Percentiles rank a stretch among this genome's conserved stretches.
These are phyloP conservation scores for Amanita muscaria DNA, from an alignment of 768 basidiomycete genomes.

Conservation along the genomic window DNA sequence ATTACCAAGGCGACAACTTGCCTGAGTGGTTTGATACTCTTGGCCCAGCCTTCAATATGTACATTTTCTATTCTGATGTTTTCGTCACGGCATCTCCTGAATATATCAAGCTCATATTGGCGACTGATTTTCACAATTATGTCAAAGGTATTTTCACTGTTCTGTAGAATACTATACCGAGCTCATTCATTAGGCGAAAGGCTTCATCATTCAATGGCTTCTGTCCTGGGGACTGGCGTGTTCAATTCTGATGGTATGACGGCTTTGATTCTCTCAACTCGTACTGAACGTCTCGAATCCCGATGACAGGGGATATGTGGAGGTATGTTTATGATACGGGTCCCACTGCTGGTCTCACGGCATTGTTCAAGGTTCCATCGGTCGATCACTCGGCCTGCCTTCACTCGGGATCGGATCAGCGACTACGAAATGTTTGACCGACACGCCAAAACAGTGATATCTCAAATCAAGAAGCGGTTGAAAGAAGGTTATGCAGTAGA, in stretches of 20 bases:
- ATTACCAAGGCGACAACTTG: too few species aligned
- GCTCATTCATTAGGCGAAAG: slow-evolving; percentile 26
- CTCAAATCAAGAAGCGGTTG: slow-evolving; percentile 38
- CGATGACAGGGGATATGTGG: slow-evolving; percentile 34
- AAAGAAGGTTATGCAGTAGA: slow-evolving; percentile 45
- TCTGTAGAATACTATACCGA: too few species aligned
- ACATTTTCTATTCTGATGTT: slow-evolving; percentile 35
- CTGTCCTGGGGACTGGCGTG: slow-evolving; percentile 53
- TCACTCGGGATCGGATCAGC: slow-evolving; percentile 48
- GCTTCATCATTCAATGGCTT: slow-evolving; percentile 35
- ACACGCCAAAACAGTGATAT: slow-evolving; percentile 36
- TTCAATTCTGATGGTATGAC: slow-evolving; percentile 58
- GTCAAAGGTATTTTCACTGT: slow-evolving; percentile 37
- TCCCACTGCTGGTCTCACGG: too few species aligned
- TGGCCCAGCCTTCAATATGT: slow-evolving; percentile 39
- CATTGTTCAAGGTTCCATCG: slow-evolving; percentile 61
- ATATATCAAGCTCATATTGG: slow-evolving; percentile 47
- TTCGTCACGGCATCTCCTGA: slow-evolving; percentile 43
- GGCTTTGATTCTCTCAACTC: too few species aligned
- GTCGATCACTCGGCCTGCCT: slow-evolving; percentile 58
- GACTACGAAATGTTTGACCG: slow-evolving; percentile 56
- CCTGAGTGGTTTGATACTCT: slow-evolving; percentile 20
- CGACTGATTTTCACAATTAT: slow-evolving; percentile 51
- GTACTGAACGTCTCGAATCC: too few species aligned
- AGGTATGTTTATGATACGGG: slow-evolving; percentile 20